Evolutionary conservation across 2,329 filamentous ascomycete species (phyloP).

Genomic region (Beauveria sp.): DNA sequence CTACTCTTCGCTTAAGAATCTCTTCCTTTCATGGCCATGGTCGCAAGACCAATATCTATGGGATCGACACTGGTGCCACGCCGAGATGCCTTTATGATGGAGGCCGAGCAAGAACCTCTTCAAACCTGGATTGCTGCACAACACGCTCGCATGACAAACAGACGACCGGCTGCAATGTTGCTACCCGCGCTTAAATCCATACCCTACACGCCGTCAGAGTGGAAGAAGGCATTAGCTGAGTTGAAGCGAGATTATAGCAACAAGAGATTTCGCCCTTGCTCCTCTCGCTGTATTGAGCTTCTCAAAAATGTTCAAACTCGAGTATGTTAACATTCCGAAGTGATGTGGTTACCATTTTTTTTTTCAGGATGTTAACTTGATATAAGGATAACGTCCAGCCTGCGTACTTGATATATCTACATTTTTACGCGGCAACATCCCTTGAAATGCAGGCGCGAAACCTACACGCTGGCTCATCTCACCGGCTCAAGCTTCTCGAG

Average conservation of each 20-base stretch:
- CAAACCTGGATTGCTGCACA: conserved; percentile 9
- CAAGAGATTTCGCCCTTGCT: conserved; percentile 45
- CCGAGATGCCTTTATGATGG: not conserved
- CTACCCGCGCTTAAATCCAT: conserved; percentile 21
- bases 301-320: conserved; percentile 38
- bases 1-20: not conserved
- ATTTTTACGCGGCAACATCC: conserved; percentile 55
- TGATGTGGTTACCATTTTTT: not conserved
- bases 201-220: conserved; percentile 40
- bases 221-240: conserved; percentile 42
- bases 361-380: not conserved
- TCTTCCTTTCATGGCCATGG: not conserved
- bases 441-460: conserved; percentile 48
- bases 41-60: not conserved
- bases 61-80: not conserved
- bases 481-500: conserved; percentile 40
- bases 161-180: conserved; percentile 13
- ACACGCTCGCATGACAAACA: conserved; percentile 5
- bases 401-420: conserved; percentile 49
- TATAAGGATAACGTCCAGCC: conserved; percentile 37
- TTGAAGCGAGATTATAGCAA: conserved; percentile 47
- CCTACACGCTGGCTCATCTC: conserved; percentile 36
- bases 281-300: conserved; percentile 44
- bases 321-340: conserved; percentile 24
- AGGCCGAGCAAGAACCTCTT: not conserved